phyloP scores from a whole-genome alignment of 108 stramenopile genomes.

The Fragilaria crotonensis region DNA sequence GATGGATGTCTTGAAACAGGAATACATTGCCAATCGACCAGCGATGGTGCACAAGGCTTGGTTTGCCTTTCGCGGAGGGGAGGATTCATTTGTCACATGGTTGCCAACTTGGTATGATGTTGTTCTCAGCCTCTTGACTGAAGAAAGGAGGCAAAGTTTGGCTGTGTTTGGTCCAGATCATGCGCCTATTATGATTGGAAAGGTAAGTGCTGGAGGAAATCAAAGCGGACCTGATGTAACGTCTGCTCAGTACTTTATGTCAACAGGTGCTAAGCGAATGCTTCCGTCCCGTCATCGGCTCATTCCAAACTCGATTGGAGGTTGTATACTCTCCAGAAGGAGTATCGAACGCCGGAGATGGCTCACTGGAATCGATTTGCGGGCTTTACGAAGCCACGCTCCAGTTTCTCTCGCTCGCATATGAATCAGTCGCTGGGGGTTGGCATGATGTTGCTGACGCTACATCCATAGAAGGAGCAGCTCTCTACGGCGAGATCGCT shows the following conservation, averaged over 20 bases:
- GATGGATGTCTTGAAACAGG: constrained; percentile 65
- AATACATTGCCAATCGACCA: constrained; percentile 73
- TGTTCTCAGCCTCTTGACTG: constrained; percentile 45
- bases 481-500: constrained; percentile 33
- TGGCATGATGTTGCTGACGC: constrained; percentile 36
- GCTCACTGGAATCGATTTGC: constrained; percentile 62
- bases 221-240: no score
- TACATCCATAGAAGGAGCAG: constrained; percentile 13
- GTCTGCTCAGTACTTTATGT: not conserved
- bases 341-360: constrained; percentile 8
- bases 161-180: constrained; percentile 63
- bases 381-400: constrained; percentile 67
- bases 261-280: constrained; percentile 47
- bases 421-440: constrained; percentile 61
- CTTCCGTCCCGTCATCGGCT: constrained; percentile 64
- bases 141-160: constrained; percentile 60
- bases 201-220: constrained; percentile 27
- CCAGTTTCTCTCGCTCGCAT: constrained; percentile 71
- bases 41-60: constrained; percentile 54
- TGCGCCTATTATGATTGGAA: constrained; percentile 52
- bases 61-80: constrained; percentile 31
- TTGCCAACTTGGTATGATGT: constrained; percentile 71
- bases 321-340: constrained; percentile 33
- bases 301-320: constrained; percentile 59
- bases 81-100: constrained; percentile 48